phyloP scores from a whole-genome alignment of 1,139 yeast genomes.

The Nakaseomyces kungkrabaensis region DNA sequence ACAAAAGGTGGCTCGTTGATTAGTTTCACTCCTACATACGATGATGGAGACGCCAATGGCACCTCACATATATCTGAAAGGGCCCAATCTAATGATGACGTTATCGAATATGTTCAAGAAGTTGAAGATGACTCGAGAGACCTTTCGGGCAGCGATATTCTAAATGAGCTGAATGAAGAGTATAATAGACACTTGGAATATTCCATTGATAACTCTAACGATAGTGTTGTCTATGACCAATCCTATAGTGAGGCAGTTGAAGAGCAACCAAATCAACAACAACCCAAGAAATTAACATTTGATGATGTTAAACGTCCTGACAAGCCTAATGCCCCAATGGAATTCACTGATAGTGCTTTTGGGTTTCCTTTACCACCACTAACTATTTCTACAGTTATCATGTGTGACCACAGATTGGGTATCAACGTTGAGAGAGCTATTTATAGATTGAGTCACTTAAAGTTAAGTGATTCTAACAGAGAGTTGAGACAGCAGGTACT shows the following conservation, averaged over 20 bases:
- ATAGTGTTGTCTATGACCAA: not conserved
- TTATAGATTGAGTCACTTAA: constrained; percentile 81
- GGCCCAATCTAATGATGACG: not conserved
- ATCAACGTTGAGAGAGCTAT: constrained; percentile 94
- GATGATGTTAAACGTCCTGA: constrained; percentile 28
- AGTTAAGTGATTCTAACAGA: constrained; percentile 86
- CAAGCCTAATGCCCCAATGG: constrained; percentile 58
- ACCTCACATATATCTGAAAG: not conserved
- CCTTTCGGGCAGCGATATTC: not conserved
- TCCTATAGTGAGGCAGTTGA: not conserved
- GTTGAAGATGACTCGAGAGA: constrained; percentile 1
- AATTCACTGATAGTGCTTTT: constrained; percentile 72
- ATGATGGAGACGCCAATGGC: not conserved
- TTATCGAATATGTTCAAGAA: constrained; percentile 1
- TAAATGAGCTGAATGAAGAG: constrained; percentile 1
- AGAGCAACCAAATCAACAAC: constrained; percentile 6
- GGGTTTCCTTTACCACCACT: constrained; percentile 81
- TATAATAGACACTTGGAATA: constrained; percentile 1
- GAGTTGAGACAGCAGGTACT: constrained; percentile 87
- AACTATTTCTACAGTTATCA: constrained; percentile 60
- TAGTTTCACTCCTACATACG: not conserved
- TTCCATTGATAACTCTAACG: constrained; percentile 1
- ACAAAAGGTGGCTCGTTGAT: constrained; percentile 1
- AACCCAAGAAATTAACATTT: constrained; percentile 29
- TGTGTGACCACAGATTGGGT: constrained; percentile 81